A percentile compares a stretch with the other conserved stretches of the same genome.
phyloP scores from a whole-genome alignment of 306 rosid species.

The Corylus avellana region DNA sequence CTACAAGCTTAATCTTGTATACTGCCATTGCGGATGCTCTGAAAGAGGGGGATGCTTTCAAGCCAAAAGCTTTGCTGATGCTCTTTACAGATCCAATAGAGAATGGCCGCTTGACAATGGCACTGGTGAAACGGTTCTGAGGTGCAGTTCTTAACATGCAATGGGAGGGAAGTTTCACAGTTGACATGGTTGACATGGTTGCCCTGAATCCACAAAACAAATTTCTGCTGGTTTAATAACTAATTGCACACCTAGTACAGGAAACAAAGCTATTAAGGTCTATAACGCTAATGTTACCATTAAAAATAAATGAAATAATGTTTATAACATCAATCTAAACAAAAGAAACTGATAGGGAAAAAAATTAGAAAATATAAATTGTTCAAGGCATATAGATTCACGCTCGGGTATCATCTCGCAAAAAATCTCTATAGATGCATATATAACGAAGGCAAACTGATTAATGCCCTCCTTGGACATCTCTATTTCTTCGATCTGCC shows the following conservation, averaged over 20 bases:
- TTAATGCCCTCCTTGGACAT: neutral
- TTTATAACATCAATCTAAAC: neutral
- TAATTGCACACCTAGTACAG: neutral
- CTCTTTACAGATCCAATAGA: conserved; percentile 52
- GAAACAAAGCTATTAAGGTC: neutral
- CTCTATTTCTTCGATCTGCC: neutral
- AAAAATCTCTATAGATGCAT: neutral
- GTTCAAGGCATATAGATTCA: neutral
- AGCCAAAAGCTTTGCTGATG: conserved; percentile 49
- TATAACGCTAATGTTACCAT: neutral
- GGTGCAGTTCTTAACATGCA: conserved; percentile 40
- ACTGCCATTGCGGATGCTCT: conserved; percentile 61
- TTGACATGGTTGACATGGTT: conserved; percentile 59
- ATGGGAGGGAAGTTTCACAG: conserved; percentile 41
- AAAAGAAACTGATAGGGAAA: neutral
- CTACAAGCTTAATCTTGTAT: conserved; percentile 73
- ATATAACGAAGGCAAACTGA: neutral
- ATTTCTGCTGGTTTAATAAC: conserved; percentile 18
- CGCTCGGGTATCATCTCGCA: neutral
- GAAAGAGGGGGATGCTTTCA: conserved; percentile 54
- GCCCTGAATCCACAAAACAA: conserved; percentile 34
- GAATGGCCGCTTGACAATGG: conserved; percentile 46
- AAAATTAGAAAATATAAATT: neutral
- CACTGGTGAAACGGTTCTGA: conserved; percentile 25
- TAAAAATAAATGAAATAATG: neutral